Conservation (phyloP, 2,329 filamentous ascomycete species). For the Westerdykella ornata region DNA sequence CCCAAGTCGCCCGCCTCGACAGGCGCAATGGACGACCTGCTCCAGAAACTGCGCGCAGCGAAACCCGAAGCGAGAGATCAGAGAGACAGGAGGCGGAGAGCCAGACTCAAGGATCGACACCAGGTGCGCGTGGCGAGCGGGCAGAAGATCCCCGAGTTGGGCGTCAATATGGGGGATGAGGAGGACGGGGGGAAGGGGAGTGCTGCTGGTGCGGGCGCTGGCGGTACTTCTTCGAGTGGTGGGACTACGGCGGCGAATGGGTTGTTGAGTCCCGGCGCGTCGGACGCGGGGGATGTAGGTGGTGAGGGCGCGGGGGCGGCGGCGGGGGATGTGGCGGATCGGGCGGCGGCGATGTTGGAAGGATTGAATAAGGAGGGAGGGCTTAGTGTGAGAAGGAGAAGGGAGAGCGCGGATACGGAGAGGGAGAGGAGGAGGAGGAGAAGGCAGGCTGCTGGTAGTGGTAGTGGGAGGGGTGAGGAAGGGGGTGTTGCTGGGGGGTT, state of each 20-base stretch:
- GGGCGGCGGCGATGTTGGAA: slow-evolving; percentile 75
- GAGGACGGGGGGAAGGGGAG: slow-evolving; percentile 37
- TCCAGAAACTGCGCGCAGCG: slow-evolving; percentile 90
- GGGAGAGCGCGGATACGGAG: slow-evolving; percentile 76
- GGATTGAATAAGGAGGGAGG: slow-evolving; percentile 55
- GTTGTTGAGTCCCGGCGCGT: slow-evolving; percentile 47
- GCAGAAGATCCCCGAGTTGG: slow-evolving; percentile 72
- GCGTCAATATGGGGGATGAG: slow-evolving; percentile 50
- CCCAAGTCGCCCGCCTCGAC: slow-evolving; percentile 59
- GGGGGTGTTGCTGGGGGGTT: not conserved
- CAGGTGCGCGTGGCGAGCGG: slow-evolving; percentile 85
- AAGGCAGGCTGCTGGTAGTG: slow-evolving; percentile 26
- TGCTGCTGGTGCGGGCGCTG: slow-evolving; percentile 40
- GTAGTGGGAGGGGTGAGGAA: slow-evolving; percentile 19
- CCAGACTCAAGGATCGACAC: slow-evolving; percentile 82
- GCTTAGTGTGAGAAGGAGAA: slow-evolving; percentile 54
- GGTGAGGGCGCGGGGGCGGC: slow-evolving; percentile 33
- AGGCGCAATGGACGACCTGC: slow-evolving; percentile 89
- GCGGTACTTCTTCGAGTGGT: slow-evolving; percentile 8
- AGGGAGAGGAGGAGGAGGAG: slow-evolving; percentile 61
- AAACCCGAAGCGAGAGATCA: slow-evolving; percentile 85
- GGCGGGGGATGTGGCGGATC: slow-evolving; percentile 71
- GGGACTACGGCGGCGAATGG: slow-evolving; percentile 41
- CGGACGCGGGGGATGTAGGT: slow-evolving; percentile 16
- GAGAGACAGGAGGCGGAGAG: slow-evolving; percentile 77